Evolutionary conservation across 2,329 filamentous ascomycete genomes (phyloP), one percentile per base, ranked within the genome.

Genomic region (Epichloe gansuensis): DNA sequence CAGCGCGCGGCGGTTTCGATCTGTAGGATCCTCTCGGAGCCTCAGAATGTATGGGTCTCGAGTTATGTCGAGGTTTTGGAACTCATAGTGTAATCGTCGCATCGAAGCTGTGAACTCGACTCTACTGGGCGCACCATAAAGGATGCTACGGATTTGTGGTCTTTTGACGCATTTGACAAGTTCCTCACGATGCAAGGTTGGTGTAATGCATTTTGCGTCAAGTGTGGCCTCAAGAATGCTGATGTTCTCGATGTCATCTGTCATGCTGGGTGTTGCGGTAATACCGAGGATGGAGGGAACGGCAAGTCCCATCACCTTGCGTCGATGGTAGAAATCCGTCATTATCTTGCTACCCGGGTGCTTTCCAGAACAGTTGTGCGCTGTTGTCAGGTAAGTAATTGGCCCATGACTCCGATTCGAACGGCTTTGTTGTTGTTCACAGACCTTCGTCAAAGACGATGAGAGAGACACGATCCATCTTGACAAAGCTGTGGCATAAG

Each of bases 391-490:
- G 47, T 55, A 17, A 52, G 50, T n/a, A n/a, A 43, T 39, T 34
- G 15, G 43, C n/a, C 21, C 6, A 5, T 23, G 11, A 28, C 17
- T 3, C 15, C 12, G 17, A 15, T 28, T 15, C 21, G 44, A 15
- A 23, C 1, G 11, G 6, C 21, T 11, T 11, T 31, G 31, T 31
- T 31, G 31, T 31, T 4, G 4, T 31, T 21, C 9, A 56, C 68
- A 51, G 63, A 85, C 87, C 87, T 80, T 95, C 90, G 61, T 95
- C 90, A 59, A 95, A 86, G 0, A 95, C 76, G 15, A 94, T 68
- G 4, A 95, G 71, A 5, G 83, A 75, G 23, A 95, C 67, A 2
- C 71, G 72, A 0, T 71, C 63, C 60, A 94, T 76, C 2, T 65
- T 72, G 2, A 95, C 77, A 63, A 94, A 94, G 0, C 76, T 86